phyloP scores from a whole-genome alignment of 2,329 filamentous ascomycete species.

The Davidsoniella neocaledoniae region DNA sequence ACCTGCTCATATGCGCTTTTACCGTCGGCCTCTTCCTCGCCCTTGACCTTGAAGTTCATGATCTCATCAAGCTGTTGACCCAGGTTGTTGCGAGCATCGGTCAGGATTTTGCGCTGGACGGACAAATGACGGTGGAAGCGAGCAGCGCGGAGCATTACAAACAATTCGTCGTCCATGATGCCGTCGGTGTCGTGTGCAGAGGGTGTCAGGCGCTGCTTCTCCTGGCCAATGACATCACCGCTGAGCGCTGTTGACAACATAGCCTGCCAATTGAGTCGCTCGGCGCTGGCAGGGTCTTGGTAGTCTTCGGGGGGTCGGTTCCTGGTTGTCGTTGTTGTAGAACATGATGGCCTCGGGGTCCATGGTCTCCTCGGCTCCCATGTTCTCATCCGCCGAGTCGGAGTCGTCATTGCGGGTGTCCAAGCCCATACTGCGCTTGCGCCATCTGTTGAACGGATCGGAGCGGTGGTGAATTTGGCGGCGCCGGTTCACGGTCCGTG shows the following conservation, averaged over 20 bases:
- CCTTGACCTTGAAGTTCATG: slow-evolving; percentile 84
- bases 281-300: slow-evolving; percentile 71
- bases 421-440: slow-evolving; percentile 62
- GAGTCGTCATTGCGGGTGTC: slow-evolving; percentile 53
- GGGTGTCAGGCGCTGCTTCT: slow-evolving; percentile 88
- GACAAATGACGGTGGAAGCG: slow-evolving; percentile 69
- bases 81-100: slow-evolving; percentile 61
- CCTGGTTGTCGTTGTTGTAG: slow-evolving; percentile 75
- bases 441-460: slow-evolving; percentile 1
- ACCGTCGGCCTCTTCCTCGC: slow-evolving; percentile 66
- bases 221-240: slow-evolving; percentile 91
- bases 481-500: neutral
- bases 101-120: slow-evolving; percentile 72
- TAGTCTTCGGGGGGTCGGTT: slow-evolving; percentile 80
- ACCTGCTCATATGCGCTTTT: slow-evolving; percentile 82
- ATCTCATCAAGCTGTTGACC: slow-evolving; percentile 71
- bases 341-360: slow-evolving; percentile 89
- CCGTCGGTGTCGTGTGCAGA: slow-evolving; percentile 43
- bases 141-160: slow-evolving; percentile 74
- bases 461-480: neutral
- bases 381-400: slow-evolving; percentile 80
- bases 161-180: slow-evolving; percentile 53
- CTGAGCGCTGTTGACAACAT: slow-evolving; percentile 94
- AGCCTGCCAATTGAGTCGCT: slow-evolving; percentile 90
- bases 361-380: slow-evolving; percentile 78